phyloP scores from a whole-genome alignment of 2,329 filamentous ascomycete species.

The Exophiala mesophila region DNA sequence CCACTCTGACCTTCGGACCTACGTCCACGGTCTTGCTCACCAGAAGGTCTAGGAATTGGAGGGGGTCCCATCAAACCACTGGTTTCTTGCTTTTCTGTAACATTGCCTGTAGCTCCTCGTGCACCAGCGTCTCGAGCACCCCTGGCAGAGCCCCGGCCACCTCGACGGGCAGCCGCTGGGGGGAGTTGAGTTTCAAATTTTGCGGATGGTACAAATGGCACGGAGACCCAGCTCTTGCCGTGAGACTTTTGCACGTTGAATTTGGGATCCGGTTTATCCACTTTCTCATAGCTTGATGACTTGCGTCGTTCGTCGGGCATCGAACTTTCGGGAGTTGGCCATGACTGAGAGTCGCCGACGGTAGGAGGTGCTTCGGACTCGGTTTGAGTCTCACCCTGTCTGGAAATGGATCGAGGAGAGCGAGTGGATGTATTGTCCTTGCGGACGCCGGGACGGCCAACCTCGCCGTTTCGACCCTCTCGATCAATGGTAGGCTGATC shows the following conservation, averaged over 20 bases:
- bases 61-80: constrained; percentile 25
- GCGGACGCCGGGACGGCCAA: constrained; percentile 6
- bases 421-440: constrained; percentile 18
- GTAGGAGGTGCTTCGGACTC: constrained; percentile 51
- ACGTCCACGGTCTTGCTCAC: constrained; percentile 26
- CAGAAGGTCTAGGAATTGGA: constrained; percentile 22
- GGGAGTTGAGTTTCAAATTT: constrained; percentile 77
- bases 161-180: constrained; percentile 42
- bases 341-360: constrained; percentile 70
- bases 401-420: constrained; percentile 28
- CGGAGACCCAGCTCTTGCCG: constrained; percentile 77
- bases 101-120: constrained; percentile 36
- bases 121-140: constrained; percentile 45
- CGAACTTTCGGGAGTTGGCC: constrained; percentile 84
- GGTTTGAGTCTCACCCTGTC: constrained; percentile 26
- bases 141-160: constrained; percentile 53
- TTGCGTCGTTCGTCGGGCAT: constrained; percentile 74
- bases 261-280: constrained; percentile 51
- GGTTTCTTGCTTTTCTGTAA: constrained; percentile 32
- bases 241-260: constrained; percentile 51
- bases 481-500: constrained; percentile 13
- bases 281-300: constrained; percentile 53
- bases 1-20: constrained; percentile 27
- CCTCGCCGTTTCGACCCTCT: constrained; percentile 11
- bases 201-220: constrained; percentile 78